A percentile compares a stretch with the other conserved stretches of the same genome.
Conservation (phyloP, 306 rosid species). For the Sphenostylis stenocarpa region DNA sequence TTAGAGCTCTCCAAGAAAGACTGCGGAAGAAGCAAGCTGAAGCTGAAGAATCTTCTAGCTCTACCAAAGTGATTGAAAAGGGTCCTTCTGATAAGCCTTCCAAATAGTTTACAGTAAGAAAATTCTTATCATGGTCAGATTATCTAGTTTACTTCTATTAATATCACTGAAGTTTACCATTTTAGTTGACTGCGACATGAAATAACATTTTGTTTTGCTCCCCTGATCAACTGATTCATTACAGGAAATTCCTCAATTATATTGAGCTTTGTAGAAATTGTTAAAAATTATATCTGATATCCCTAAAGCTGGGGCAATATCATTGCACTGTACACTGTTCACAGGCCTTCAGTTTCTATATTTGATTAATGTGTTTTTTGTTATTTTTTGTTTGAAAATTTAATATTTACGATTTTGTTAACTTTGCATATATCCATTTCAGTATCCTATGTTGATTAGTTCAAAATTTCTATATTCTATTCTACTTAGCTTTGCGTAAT, state of each 20-base stretch:
- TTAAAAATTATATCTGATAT: slow-evolving; percentile 8
- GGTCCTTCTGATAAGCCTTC: slow-evolving; percentile 46
- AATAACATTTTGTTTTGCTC: slow-evolving; percentile 7
- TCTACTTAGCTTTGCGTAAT: neutral
- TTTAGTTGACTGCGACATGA: neutral
- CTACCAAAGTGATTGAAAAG: slow-evolving; percentile 48
- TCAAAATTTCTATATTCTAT: neutral
- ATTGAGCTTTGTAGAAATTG: slow-evolving; percentile 15
- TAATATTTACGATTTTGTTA: neutral
- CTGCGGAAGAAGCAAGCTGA: slow-evolving; percentile 53
- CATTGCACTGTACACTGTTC: neutral
- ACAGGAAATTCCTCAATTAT: slow-evolving; percentile 18
- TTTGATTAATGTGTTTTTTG: slow-evolving; percentile 1
- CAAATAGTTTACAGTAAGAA: slow-evolving; percentile 11
- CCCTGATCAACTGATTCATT: slow-evolving; percentile 5
- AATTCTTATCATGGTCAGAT: slow-evolving; percentile 17
- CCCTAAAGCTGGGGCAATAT: slow-evolving; percentile 8
- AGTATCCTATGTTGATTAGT: neutral
- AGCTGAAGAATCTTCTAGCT: slow-evolving; percentile 54
- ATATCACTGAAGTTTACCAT: slow-evolving; percentile 12
- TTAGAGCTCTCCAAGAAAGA: slow-evolving; percentile 58
- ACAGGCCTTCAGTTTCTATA: neutral
- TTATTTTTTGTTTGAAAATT: neutral
- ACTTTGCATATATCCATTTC: neutral
- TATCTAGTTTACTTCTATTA: slow-evolving; percentile 22